phyloP scores from a whole-genome alignment of 208 protist species.

The Novymonas esmeraldas region DNA sequence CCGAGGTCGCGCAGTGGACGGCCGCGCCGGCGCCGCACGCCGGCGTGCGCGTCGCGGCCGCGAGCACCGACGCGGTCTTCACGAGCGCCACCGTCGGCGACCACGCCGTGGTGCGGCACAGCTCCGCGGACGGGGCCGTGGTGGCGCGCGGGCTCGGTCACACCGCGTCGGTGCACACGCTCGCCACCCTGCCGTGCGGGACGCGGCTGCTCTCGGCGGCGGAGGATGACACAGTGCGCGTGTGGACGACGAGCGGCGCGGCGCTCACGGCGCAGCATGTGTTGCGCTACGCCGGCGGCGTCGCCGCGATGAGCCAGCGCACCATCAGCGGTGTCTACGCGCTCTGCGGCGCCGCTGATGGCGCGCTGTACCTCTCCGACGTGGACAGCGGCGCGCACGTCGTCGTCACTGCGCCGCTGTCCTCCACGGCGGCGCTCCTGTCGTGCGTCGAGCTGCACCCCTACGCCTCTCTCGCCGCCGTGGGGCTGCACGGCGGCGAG shows the following conservation, averaged over 20 bases:
- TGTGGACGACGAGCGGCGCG: slow-evolving; percentile 88
- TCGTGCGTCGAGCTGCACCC: slow-evolving; percentile 61
- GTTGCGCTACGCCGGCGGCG: slow-evolving; percentile 48
- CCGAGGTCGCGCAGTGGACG: slow-evolving; percentile 17
- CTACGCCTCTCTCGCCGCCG: slow-evolving; percentile 63
- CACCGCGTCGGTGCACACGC: slow-evolving; percentile 56
- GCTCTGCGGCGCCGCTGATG: slow-evolving; percentile 31
- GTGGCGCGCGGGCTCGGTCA: slow-evolving; percentile 53
- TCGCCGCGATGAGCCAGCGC: slow-evolving; percentile 36
- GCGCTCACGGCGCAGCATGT: slow-evolving; percentile 42
- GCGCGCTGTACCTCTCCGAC: slow-evolving; percentile 40
- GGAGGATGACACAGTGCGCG: slow-evolving; percentile 98
- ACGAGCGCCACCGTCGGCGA: slow-evolving; percentile 30
- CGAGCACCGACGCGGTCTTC: slow-evolving; percentile 13
- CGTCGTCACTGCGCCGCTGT: slow-evolving; percentile 26
- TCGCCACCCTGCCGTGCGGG: slow-evolving; percentile 16
- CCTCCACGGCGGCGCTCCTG: slow-evolving; percentile 18
- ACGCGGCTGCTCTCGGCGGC: slow-evolving; percentile 88
- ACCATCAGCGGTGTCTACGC: slow-evolving; percentile 38
- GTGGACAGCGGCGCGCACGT: slow-evolving; percentile 39
- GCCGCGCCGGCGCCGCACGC: slow-evolving; percentile 7
- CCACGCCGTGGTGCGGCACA: slow-evolving; percentile 49
- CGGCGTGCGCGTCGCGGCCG: slow-evolving; percentile 20
- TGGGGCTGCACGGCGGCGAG: slow-evolving; percentile 42
- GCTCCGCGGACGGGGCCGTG: slow-evolving; percentile 23